Evolutionary conservation across 73 alveolate genomes (phyloP), one percentile per base, ranked within the genome.

Genomic region (Paraurostyla sp.): DNA sequence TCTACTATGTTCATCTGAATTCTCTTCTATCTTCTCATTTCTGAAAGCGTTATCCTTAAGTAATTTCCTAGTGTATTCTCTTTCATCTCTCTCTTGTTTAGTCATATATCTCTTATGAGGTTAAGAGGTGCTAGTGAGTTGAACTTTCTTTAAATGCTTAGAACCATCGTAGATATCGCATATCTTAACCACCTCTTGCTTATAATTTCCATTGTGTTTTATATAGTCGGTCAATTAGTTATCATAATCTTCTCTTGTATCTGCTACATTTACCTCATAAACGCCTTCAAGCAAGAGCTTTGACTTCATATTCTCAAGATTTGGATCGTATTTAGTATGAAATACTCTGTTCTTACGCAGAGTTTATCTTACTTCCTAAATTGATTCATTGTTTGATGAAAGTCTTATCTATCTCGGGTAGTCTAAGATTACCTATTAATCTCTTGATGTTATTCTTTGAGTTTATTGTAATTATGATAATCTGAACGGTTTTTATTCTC

Each of bases 381-480:
- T 45, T 16, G 86, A 43, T 1, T 73, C 86, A 43, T 49, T 73
- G 25, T 73, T 45, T 18, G 68, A 33, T 23, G 86, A 43, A 6
- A 73, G 71, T 30, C 86, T 73, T 13, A 73, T 73, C 29, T 73
- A 46, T 46, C 86, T 73, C n/a, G 86, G 86, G 51, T 73, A 73
- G 36, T 73, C 86, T 38, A 65, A 65, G 6, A 35, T 20, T 27
- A 54, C 30, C 30, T 54, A 9, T n/a, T n/a, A n/a, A n/a, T n/a
- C n/a, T n/a, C n/a, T n/a, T n/a, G n/a, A n/a, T n/a, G n/a, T n/a
- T n/a, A n/a, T n/a, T n/a, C n/a, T n/a, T n/a, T n/a, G n/a, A n/a
- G n/a, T n/a, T n/a, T n/a, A n/a, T n/a, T n/a, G n/a, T n/a, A n/a
- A n/a, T n/a, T n/a, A n/a, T n/a, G n/a, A n/a, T n/a, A n/a, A n/a